Evolutionary conservation across 306 rosid species (phyloP).

Genomic region (Erythrophleum fordii): DNA sequence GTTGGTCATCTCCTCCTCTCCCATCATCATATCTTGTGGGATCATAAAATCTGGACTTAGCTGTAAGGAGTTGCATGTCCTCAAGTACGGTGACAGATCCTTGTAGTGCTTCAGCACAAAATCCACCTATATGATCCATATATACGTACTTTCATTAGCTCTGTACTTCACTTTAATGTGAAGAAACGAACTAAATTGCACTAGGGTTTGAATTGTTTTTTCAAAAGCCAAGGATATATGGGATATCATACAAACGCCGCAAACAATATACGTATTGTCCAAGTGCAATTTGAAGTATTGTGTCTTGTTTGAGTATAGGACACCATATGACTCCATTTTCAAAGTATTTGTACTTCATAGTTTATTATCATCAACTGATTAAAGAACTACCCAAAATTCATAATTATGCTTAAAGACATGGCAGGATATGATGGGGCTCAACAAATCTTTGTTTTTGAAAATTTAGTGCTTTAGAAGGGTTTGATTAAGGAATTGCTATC

Average conservation of each 20-base stretch:
- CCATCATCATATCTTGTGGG: constrained; percentile 74
- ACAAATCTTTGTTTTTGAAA: not conserved
- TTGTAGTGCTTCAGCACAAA: constrained; percentile 71
- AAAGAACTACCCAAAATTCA: not conserved
- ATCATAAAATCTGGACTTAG: constrained; percentile 77
- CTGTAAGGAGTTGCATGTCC: constrained; percentile 67
- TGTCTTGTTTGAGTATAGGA: no score
- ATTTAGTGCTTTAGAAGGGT: not conserved
- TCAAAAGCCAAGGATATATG: no score
- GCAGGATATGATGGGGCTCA: not conserved
- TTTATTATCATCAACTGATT: not conserved
- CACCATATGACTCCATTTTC: no score
- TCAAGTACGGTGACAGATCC: constrained; percentile 76
- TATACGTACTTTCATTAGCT: not conserved
- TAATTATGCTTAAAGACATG: not conserved
- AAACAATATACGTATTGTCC: no score
- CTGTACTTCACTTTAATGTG: not conserved
- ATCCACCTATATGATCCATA: constrained; percentile 62
- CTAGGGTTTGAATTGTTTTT: not conserved
- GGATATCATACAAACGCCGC: no score
- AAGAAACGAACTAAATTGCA: not conserved
- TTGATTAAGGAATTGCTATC: not conserved
- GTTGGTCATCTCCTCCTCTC: constrained; percentile 66
- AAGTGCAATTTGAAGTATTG: not conserved
- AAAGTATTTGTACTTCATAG: no score